These are phyloP conservation scores for Neurospora sp. DNA, from an alignment of 2,329 filamentous ascomycete genomes.

Conservation along the genomic window DNA sequence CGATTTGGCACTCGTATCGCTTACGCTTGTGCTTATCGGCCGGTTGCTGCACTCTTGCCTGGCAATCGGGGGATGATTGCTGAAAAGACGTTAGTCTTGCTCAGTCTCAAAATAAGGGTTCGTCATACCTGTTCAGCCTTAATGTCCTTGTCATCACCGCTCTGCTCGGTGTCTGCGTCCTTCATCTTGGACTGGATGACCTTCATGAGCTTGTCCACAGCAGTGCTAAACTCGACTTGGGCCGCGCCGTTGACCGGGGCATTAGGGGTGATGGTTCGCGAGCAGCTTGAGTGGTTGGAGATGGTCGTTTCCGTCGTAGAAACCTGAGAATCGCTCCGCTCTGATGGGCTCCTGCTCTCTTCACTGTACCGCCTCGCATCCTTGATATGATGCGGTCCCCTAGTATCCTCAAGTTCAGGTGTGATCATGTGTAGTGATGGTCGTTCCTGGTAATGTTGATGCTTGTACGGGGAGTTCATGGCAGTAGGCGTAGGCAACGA, in stretches of 20 bases:
- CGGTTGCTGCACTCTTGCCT: neutral
- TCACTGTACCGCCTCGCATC: constrained; percentile 21
- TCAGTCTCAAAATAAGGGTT: neutral
- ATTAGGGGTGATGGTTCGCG: constrained; percentile 36
- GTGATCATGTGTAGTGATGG: constrained; percentile 20
- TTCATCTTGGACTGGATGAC: constrained; percentile 61
- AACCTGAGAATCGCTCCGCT: constrained; percentile 25
- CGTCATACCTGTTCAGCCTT: constrained; percentile 6
- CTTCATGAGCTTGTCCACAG: constrained; percentile 82
- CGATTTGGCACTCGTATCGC: constrained; percentile 63
- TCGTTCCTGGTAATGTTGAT: constrained; percentile 21
- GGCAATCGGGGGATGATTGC: neutral
- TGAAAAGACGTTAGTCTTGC: neutral
- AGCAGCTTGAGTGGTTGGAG: constrained; percentile 10
- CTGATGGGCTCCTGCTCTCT: constrained; percentile 24
- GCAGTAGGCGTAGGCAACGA: constrained; percentile 16
- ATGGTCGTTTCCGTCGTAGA: constrained; percentile 10
- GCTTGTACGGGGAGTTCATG: constrained; percentile 19
- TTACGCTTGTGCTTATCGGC: constrained; percentile 36
- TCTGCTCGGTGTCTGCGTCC: constrained; percentile 8
- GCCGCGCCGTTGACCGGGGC: constrained; percentile 35
- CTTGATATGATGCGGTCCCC: constrained; percentile 8
- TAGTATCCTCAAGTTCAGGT: constrained; percentile 21
- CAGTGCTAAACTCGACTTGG: constrained; percentile 63
- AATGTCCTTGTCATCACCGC: constrained; percentile 35